Base-by-base conservation (phyloP, 179 eudicot genomes). In the Pouteria campechiana region DNA sequence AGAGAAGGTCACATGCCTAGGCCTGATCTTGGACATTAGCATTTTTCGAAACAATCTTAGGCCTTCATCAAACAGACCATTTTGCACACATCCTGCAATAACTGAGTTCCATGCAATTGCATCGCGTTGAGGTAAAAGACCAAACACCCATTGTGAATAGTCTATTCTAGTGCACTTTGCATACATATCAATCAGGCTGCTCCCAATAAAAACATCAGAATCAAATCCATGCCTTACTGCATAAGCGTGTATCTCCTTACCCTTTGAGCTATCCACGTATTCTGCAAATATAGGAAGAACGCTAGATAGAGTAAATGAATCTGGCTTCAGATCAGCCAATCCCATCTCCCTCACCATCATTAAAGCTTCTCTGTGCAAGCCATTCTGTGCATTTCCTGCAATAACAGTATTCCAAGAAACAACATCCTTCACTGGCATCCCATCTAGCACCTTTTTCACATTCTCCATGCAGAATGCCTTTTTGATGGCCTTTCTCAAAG, bases 321-420 rank as follows among this genome's bases (percentile, higher is more conserved):
- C 86, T 7, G 78, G 81, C 40, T 72, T 60, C 60, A 89, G 24
- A 31, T 61, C 48, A 11, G 42, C 69, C 22, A 47, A 48, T 7
- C 65, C 78, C 93, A 89, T 74, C 27, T 61, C 73, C 58, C 75
- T 64, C 14, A 89, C 22, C 78, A 73, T 76, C 17, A 31, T 43
- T 39, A 85, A 48, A 55, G 89, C 95, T 44, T 85, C 81, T 24
- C 50, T 56, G 48, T 69, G 63, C 77, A 54, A 62, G 51, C 95
- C 85, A 65, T 65, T 68, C 39, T 84, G 89, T 1, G 80, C 83
- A 64, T 69, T 50, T 30, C 95, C 95, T 3, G 71, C 69, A 52
- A 89, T 76, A 14, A 89, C 68, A 9, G 95, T 85, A 48, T 81
- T 89, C 85, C 93, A 89, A 0, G 97, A 89, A 39, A 81, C 81